Base-by-base conservation (phyloP, 805 yeast genomes). In the Saturnispora zaruensis region DNA sequence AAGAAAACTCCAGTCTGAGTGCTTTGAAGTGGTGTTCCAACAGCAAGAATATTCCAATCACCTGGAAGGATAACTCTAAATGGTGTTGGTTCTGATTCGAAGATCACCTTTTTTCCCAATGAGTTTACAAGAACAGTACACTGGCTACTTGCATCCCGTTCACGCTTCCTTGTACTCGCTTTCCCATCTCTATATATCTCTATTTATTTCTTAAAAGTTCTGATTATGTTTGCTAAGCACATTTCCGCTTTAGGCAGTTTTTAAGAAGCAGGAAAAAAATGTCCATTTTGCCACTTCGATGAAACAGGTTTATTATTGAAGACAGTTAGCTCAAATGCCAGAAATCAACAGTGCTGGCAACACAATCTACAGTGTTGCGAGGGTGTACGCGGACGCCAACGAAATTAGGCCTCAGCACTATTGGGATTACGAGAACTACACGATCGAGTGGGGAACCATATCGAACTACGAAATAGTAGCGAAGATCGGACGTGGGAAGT, bases 401-500 rank as follows among this genome's bases (percentile, higher is more conserved):
- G 76, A 77, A 40, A 69, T 76, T 45, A 83, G 86, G 67, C 90
- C 95, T 33, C 81, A 79, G 62, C 77, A 78, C 52, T 90, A 87
- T 68, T 90, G 96, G 91, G 96, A 90, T 68, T 80, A 80, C 55
- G 76, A 73, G 56, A 79, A 77, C 59, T 77, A 83, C 46, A 76
- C 78, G 37, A 81, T 90, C 54, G 78, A 79, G 56, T 89, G 96
- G 96, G 89, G 93, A 34, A 72, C 79, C 41, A 95, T 86, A 56
- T 77, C 81, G n/a, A 81, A 84, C 62, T 89, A 89, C 66, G 97
- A 90, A 68, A 82, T 89, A 44, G 74, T 84, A 37, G 79, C 80
- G 54, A 89, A 88, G 65, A 76, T 90, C 46, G 97, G 97, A 9
- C 76, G 96, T 51, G 97, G 97, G 45, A 88, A 88, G 68, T 90